Conservation (phyloP, 208 protist species). For the Trypanosoma avium region DNA sequence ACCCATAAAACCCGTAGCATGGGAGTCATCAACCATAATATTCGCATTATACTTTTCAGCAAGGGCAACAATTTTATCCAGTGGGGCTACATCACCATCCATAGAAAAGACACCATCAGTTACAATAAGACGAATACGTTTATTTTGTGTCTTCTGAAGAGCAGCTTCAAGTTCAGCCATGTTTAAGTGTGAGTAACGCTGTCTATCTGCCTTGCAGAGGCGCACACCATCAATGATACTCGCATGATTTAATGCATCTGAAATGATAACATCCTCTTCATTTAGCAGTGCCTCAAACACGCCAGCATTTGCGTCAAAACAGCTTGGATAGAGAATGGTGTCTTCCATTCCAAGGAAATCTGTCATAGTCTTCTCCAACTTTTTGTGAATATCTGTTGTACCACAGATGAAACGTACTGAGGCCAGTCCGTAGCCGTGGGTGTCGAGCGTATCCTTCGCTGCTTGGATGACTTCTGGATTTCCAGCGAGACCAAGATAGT, state of each 20-base stretch:
- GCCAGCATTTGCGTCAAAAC: conserved; percentile 91
- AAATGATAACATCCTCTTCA: conserved; percentile 72
- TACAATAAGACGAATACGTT: conserved; percentile 70
- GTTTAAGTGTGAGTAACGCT: conserved; percentile 68
- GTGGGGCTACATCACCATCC: conserved; percentile 85
- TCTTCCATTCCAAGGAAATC: conserved; percentile 75
- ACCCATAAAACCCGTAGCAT: conserved; percentile 86
- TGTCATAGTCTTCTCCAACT: conserved; percentile 68
- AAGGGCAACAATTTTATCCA: conserved; percentile 72
- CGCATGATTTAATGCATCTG: conserved; percentile 86
- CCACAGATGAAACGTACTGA: conserved; percentile 92
- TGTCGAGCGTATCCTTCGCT: conserved; percentile 67
- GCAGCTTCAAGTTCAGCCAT: conserved; percentile 75
- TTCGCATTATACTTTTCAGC: conserved; percentile 76
- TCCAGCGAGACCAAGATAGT: conserved; percentile 84
- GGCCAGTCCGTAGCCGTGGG: conserved; percentile 70
- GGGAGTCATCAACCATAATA: conserved; percentile 82
- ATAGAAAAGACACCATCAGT: conserved; percentile 90
- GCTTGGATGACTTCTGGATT: conserved; percentile 62
- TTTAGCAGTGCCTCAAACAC: conserved; percentile 83
- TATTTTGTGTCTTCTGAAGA: conserved; percentile 50
- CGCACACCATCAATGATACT: conserved; percentile 91
- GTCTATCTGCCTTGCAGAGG: conserved; percentile 68
- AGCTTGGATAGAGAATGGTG: conserved; percentile 87
- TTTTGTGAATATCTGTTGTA: conserved; percentile 86